phyloP scores from a whole-genome alignment of 2,329 filamentous ascomycete genomes.

The Pseudocercospora macadamiae region DNA sequence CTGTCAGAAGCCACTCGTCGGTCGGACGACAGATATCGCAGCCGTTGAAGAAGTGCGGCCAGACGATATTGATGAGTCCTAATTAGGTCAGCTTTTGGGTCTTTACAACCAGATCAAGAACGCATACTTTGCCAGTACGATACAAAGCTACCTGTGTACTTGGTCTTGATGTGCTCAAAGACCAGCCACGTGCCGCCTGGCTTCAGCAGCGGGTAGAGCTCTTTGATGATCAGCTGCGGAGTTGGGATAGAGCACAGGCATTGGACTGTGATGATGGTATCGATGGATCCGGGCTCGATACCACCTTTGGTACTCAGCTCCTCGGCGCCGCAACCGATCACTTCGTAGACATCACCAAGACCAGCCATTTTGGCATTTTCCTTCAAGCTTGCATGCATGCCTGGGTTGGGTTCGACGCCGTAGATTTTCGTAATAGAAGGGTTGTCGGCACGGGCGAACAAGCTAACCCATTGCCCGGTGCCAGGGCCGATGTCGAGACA shows the following conservation, averaged over 20 bases:
- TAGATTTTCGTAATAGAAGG: constrained; percentile 52
- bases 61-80: constrained; percentile 39
- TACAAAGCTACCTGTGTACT: constrained; percentile 38
- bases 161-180: constrained; percentile 61
- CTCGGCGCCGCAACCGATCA: constrained; percentile 66
- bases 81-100: neutral
- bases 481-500: constrained; percentile 67
- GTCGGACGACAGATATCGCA: constrained; percentile 41
- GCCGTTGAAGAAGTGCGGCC: constrained; percentile 41
- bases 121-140: constrained; percentile 41
- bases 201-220: constrained; percentile 62
- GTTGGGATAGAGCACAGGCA: constrained; percentile 68
- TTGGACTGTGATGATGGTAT: constrained; percentile 63
- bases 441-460: constrained; percentile 47
- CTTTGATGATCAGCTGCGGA: constrained; percentile 57
- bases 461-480: constrained; percentile 62
- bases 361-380: constrained; percentile 55
- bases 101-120: neutral
- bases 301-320: constrained; percentile 51
- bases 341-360: constrained; percentile 61
- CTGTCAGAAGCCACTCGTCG: constrained; percentile 40
- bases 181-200: constrained; percentile 66
- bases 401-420: constrained; percentile 66
- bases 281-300: constrained; percentile 56
- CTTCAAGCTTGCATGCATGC: constrained; percentile 55